Base-by-base conservation (phyloP, 495 filamentous ascomycete genomes). In the Annulohypoxylon nitens region DNA sequence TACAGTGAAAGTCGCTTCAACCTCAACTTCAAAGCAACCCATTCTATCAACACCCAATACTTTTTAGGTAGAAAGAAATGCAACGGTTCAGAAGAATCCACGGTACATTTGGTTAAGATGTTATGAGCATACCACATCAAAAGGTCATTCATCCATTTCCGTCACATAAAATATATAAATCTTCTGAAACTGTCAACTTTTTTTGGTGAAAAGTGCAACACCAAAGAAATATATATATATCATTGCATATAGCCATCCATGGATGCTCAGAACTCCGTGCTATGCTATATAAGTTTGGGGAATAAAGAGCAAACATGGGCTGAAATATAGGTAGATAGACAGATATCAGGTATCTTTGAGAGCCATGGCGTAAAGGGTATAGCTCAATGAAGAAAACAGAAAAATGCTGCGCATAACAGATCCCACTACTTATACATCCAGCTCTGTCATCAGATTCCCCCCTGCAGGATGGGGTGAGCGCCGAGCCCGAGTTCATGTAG, bases 181-280 rank as follows among this genome's bases (percentile, higher is more conserved):
- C 6, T 55, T 26, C 26, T 26, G 4, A 16, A 34, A 26, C 26
- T 33, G 25, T 2, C 26, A 30, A 23, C 20, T 23, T 23, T 33
- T 34, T 25, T 55, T 11, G 25, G 25, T 16, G 8, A 7, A 33
- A 34, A 55, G 9, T 16, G 12, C 48, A 51, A 33, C 50, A 54
- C 10, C 50, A n/a, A 54, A 9, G 43, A 47, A 47, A 37, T 37
- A 20, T 57, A 57, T 57, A 57, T 57, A 57, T n/a, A 57, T 57
- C 26, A 18, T 55, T 33, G 58, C 30, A 8, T 59, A 59, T 64
- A 58, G 55, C 63, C 50, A 51, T 30, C n/a, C n/a, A n/a, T 2
- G 26, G 2, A 30, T 58, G 60, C 51, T 65, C 41, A 66, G 7
- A 75, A 75, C 68, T 71, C 76, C 67, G 66, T 69, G 76, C 76